Evolutionary conservation across 306 rosid genomes (phyloP).

Genomic region (Prunus mongolica): DNA sequence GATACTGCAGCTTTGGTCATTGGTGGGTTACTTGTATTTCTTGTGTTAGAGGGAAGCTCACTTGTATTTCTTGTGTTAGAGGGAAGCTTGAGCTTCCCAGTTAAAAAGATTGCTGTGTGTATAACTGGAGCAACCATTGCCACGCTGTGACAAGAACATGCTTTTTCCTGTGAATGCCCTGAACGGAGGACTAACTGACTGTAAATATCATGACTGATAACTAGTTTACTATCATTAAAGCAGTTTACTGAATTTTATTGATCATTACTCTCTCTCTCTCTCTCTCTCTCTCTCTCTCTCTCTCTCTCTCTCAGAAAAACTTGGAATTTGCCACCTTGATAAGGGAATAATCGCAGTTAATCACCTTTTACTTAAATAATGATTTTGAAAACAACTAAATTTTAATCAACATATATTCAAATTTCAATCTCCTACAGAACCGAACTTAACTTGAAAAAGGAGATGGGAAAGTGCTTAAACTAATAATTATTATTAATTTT

Average conservation of each 20-base stretch:
- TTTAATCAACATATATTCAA: background rate
- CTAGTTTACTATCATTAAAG: background rate
- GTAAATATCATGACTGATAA: constrained; percentile 4
- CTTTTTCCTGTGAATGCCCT: background rate
- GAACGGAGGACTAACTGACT: constrained; percentile 6
- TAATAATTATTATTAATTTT: too few relatives aligned
- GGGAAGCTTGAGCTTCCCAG: background rate
- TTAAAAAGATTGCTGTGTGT: background rate
- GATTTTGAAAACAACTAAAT: background rate
- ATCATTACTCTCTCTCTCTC: background rate
- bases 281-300: background rate
- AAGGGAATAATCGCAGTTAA: background rate
- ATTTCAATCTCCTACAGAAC: background rate
- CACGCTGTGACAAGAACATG: background rate
- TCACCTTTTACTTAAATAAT: background rate
- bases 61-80: background rate
- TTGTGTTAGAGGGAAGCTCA: background rate
- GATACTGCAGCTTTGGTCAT: background rate
- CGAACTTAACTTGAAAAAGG: background rate
- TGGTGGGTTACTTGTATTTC: background rate
- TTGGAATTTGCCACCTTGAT: background rate
- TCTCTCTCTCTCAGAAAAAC: background rate
- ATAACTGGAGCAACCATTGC: background rate
- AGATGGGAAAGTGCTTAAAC: background rate
- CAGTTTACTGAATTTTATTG: background rate